Evolutionary conservation across 768 basidiomycete genomes (phyloP).

Genomic region (Lactifluus echinatus): DNA sequence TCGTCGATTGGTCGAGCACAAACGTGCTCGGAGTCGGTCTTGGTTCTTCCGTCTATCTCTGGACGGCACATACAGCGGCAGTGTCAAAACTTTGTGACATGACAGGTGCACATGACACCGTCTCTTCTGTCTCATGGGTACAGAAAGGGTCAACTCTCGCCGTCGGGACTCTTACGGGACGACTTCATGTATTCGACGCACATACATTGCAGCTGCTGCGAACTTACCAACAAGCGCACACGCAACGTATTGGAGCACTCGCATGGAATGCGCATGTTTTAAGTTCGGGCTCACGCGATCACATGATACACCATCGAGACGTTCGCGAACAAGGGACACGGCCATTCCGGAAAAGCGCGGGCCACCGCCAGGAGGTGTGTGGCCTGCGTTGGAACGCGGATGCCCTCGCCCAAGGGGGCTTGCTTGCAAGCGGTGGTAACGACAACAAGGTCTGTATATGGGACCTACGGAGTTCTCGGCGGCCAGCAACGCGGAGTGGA

Average conservation of each 20-base stretch:
- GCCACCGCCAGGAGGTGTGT: conserved; percentile 91
- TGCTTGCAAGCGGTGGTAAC: conserved; percentile 90
- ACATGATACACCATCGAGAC: conserved; percentile 86
- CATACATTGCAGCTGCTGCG: conserved; percentile 63
- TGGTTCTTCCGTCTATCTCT: conserved; percentile 88
- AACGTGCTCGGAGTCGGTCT: conserved; percentile 94
- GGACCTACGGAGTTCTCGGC: conserved; percentile 68
- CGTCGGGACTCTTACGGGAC: conserved; percentile 84
- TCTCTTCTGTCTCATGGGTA: conserved; percentile 91
- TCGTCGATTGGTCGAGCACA: conserved; percentile 94
- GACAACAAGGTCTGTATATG: conserved; percentile 99
- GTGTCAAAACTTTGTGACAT: conserved; percentile 91
- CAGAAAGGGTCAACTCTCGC: conserved; percentile 88
- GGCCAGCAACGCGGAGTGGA: conserved; percentile 24
- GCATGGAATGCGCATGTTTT: conserved; percentile 90
- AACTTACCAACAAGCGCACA: conserved; percentile 78
- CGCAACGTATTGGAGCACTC: conserved; percentile 84
- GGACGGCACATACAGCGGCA: conserved; percentile 89
- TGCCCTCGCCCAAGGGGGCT: conserved; percentile 38
- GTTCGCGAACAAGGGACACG: conserved; percentile 59
- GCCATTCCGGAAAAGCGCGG: conserved; percentile 64
- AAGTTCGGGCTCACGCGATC: conserved; percentile 86
- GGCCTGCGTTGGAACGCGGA: conserved; percentile 84
- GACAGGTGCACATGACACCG: conserved; percentile 48
- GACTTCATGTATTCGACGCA: conserved; percentile 91